Percentiles rank a stretch among this genome's conserved stretches.
phyloP scores from a whole-genome alignment of 257 asterid species.

The Solanum piurae region DNA sequence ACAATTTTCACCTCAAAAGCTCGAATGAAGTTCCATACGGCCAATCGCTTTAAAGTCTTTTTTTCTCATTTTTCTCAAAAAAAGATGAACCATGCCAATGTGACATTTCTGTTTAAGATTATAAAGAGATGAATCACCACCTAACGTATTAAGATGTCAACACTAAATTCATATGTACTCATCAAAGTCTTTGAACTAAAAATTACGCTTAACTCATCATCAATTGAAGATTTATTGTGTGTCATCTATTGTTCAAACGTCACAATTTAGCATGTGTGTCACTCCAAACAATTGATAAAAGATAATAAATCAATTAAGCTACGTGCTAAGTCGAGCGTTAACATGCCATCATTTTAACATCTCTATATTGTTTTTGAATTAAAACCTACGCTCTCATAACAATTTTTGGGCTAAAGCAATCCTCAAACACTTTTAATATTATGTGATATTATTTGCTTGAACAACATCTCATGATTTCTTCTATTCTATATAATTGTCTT shows the following conservation, averaged over 20 bases:
- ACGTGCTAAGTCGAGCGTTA: not conserved
- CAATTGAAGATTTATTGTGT: not conserved
- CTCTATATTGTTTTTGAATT: not conserved
- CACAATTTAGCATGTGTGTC: not conserved
- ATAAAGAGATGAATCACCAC: no score
- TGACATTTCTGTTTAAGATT: no score
- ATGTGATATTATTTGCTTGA: not conserved
- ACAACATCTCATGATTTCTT: no score
- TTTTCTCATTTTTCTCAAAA: no score
- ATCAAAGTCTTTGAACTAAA: not conserved
- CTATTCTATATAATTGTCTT: not conserved
- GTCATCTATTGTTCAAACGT: not conserved
- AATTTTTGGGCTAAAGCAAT: not conserved
- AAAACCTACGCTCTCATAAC: not conserved
- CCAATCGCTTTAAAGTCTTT: not conserved
- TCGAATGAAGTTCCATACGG: not conserved
- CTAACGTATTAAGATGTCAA: no score
- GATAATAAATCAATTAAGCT: not conserved
- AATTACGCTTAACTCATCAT: not conserved
- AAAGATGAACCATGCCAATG: no score
- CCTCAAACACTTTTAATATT: not conserved
- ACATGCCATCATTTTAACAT: not conserved
- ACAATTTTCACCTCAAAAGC: not conserved
- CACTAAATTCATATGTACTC: not conserved
- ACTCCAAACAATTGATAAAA: not conserved